These are phyloP conservation scores for Paramecium tetraurelia DNA, from an alignment of 73 alveolate genomes.

Conservation along the genomic window DNA sequence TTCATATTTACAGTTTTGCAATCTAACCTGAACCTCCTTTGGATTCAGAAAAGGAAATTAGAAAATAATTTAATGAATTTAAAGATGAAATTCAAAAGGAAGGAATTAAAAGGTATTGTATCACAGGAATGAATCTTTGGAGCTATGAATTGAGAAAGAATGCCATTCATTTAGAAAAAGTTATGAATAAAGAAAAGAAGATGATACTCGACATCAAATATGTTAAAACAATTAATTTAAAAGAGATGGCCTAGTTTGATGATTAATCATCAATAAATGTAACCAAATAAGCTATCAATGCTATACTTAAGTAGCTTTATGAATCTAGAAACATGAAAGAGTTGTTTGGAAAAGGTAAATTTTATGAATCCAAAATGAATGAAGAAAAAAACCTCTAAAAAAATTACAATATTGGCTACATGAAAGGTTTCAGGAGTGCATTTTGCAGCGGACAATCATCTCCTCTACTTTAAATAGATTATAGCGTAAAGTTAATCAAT, in stretches of 20 bases:
- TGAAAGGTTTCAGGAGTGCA: not conserved
- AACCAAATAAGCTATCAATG: not conserved
- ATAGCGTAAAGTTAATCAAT: not conserved
- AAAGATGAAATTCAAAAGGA: not conserved
- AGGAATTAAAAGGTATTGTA: not conserved
- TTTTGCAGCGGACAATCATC: not conserved
- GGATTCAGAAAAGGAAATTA: not conserved
- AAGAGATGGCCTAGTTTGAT: not conserved
- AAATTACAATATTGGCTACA: not conserved
- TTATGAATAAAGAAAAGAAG: not conserved
- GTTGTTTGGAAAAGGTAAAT: not conserved
- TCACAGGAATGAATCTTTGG: not conserved
- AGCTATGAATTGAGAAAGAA: not conserved
- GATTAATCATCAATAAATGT: not conserved
- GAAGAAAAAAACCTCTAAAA: not conserved
- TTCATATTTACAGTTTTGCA: not conserved
- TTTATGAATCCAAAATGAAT: not conserved
- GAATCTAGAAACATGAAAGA: not conserved
- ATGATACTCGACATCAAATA: not conserved
- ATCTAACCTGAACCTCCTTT: not conserved
- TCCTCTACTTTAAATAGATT: not conserved
- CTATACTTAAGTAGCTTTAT: not conserved
- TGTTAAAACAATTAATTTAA: not conserved
- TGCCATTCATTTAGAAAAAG: not conserved
- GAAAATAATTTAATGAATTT: not conserved